Base-by-base conservation (phyloP, 129 eudicot genomes). In the Artemisia annua region DNA sequence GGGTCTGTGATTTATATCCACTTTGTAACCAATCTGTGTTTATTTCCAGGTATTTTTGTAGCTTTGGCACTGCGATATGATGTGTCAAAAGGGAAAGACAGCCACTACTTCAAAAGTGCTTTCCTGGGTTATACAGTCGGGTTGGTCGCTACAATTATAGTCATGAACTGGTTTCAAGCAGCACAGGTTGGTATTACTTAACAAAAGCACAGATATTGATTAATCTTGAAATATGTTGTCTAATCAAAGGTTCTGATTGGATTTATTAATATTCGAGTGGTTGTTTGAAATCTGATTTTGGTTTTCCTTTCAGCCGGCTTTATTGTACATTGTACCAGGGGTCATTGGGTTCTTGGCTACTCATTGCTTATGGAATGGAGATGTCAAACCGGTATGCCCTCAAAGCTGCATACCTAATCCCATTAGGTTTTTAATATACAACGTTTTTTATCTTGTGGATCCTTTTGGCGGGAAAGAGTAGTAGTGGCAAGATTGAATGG, bases 81-180 rank as follows among this genome's bases (percentile, higher is more conserved):
- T 77, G 96, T 89, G 57, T 89, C 95, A 17, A 82, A 95, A 84
- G 98, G 90, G 67, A 93, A 85, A 70, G 82, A 84, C 53, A 82
- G 90, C 73, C 95, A 89, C 60, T 93, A 93, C 79, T 93, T 93
- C 80, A 89, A 80, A 74, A 93, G 98, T 75, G 95, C 98, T 68
- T 93, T 93, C 64, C 61, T 85, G 35, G 96, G 96, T 67, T 92
- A 92, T 53, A 49, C 85, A 4, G 88, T 66, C 46, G 98, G 98
- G 15, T 39, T 92, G 74, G 78, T 84, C 69, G 75, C 80, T 16
- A 93, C 96, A 5, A 89, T 93, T 48, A 54, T 89, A 64, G 96
- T 93, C 64, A 93, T 93, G 98, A 93, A 93, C 79, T 93, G 95
- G 98, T 93, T 93, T 84, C 96, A 93, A 86, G 98, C 98, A 64